Evolutionary conservation across 345 rosid genomes (phyloP), one percentile per base, ranked within the genome.

Genomic region (Adansonia digitata): DNA sequence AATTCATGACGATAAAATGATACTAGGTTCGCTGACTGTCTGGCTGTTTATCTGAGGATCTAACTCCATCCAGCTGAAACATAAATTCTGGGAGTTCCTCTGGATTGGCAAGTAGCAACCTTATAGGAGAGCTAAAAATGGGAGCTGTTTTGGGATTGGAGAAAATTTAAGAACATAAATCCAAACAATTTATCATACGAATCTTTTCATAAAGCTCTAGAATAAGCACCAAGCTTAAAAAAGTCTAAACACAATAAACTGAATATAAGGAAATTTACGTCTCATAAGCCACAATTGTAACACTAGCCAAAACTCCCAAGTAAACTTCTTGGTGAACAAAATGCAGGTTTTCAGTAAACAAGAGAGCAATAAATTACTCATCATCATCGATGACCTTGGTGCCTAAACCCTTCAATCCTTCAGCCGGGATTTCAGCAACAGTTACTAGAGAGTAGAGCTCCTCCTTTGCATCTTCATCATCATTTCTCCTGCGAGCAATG

Each of bases 401-500:
- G 76, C 89, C 88, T 70, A 89, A 83, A 2, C 89, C 91, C 63
- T 53, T 78, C 52, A 89, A 64, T 18, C 91, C 91, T 84, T 89
- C 86, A 0, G 88, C 80, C 4, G 89, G 88, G 76, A 85, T 79
- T 68, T 85, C 91, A 1, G 91, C 80, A 57, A 84, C 88, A 2
- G 91, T 87, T 11, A 89, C 91, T 11, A 87, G 88, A 35, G 92
- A 89, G 79, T 77, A 89, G 15, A 89, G 82, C 82, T 89, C 92
- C 67, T 89, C 88, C 80, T 89, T 89, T 0, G 92, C 91, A 59
- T 89, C 92, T 76, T 89, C 91, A 1, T 89, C 89, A 43, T 87
- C 92, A 20, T 89, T 89, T 77, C 92, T 89, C 81, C 71, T 89
- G 57, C 91, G 86, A 13, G 89, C 89, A 67, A 89, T 51, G 22